A percentile compares a stretch with the other conserved stretches of the same genome.
Evolutionary conservation across 352 stramenopile species (phyloP).

Genomic region (Blastocystis sp.): DNA sequence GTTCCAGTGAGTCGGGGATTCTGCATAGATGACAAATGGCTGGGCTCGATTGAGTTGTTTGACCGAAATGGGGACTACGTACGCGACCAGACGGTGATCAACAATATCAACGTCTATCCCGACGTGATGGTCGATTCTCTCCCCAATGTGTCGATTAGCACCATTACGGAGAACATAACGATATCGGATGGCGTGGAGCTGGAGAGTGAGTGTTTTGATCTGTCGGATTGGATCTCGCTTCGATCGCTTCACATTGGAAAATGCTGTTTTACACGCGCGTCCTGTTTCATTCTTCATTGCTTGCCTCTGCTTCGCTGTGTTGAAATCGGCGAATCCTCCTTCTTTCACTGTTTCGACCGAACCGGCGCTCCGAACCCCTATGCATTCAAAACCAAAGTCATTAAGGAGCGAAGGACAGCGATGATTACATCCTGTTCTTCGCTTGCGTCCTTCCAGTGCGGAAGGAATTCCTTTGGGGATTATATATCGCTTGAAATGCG

Average conservation of each 20-base stretch:
- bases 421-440: constrained; percentile 1
- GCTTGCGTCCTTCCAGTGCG: background rate
- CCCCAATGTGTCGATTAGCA: background rate
- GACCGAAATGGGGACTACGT: constrained; percentile 18
- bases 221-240: background rate
- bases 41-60: constrained; percentile 30
- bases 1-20: background rate
- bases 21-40: constrained; percentile 15
- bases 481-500: background rate
- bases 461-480: background rate
- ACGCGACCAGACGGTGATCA: background rate
- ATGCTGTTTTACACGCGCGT: background rate
- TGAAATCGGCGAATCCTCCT: constrained; percentile 4
- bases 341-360: background rate
- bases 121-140: background rate
- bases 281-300: background rate
- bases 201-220: background rate
- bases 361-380: background rate
- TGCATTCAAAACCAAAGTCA: background rate
- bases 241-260: constrained; percentile 19
- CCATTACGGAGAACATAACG: background rate
- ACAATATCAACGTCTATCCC: background rate
- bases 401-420: background rate
- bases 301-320: constrained; percentile 15
- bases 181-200: background rate